phyloP scores from a whole-genome alignment of 2,329 filamentous ascomycete species.

The Pseudogymnoascus sp. region DNA sequence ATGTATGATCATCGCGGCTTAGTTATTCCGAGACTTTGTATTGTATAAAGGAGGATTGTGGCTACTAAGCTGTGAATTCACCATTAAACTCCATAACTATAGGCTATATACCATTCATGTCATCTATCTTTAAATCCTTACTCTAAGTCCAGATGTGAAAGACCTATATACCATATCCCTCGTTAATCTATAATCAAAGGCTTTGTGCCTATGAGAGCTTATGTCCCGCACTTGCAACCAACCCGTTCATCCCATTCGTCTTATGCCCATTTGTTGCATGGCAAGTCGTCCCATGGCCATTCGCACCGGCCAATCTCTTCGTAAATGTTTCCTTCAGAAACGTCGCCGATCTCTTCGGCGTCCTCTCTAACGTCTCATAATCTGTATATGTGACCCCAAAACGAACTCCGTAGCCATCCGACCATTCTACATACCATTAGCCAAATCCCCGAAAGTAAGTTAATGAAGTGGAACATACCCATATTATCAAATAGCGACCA shows the following conservation, averaged over 20 bases:
- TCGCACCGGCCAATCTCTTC: neutral
- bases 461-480: conserved; percentile 21
- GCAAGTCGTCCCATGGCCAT: neutral
- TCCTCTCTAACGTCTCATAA: conserved; percentile 23
- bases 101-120: neutral
- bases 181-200: neutral
- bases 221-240: neutral
- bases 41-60: neutral
- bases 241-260: neutral
- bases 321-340: conserved; percentile 17
- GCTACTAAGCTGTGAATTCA: neutral
- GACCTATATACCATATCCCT: neutral
- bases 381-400: conserved; percentile 26
- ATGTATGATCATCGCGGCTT: neutral
- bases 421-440: conserved; percentile 21
- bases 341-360: conserved; percentile 24
- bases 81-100: neutral
- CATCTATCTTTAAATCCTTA: neutral
- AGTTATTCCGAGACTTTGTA: neutral
- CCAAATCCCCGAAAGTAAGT: conserved; percentile 1
- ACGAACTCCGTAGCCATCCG: conserved; percentile 23
- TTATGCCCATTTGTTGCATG: conserved; percentile 2
- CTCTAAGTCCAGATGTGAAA: neutral
- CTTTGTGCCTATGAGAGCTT: neutral
- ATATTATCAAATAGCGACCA: conserved; percentile 30